Conservation (phyloP, 768 basidiomycete species). For the Kwoniella sp. region DNA sequence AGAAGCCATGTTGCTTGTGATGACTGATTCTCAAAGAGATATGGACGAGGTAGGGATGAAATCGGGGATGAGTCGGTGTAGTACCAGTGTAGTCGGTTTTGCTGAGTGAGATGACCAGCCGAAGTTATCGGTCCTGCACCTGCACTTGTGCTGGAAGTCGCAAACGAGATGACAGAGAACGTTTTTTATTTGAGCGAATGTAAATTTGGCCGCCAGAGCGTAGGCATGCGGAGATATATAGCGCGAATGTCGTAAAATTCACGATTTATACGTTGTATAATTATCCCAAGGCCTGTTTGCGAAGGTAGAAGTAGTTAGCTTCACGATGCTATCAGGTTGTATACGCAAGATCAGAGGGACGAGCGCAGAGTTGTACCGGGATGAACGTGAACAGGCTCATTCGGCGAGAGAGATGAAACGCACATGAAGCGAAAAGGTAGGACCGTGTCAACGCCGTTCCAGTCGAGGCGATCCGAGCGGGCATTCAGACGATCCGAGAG, state of each 20-base stretch:
- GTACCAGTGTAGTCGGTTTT: not conserved
- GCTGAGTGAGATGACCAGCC: slow-evolving; percentile 19
- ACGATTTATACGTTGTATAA: no score
- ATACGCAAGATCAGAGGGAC: no score
- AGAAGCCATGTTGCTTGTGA: slow-evolving; percentile 39
- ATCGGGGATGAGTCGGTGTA: not conserved
- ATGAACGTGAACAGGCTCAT: no score
- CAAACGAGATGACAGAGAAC: no score
- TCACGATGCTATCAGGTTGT: no score
- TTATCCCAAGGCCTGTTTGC: no score
- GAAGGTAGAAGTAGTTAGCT: no score
- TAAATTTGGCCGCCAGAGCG: no score
- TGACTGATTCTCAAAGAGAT: not conserved
- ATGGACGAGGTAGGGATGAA: not conserved
- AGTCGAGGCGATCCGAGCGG: not conserved
- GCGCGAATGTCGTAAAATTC: no score
- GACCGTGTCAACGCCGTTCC: not conserved
- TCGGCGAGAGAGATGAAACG: slow-evolving; percentile 1
- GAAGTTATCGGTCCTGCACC: slow-evolving; percentile 27
- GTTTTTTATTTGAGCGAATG: no score
- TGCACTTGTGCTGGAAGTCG: slow-evolving; percentile 6
- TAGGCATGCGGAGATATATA: no score
- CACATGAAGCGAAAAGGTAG: not conserved
- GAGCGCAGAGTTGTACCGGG: no score
- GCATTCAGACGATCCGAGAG: not conserved